Percentiles rank a stretch among this genome's conserved stretches.
These are phyloP conservation scores for Plasmodium coatneyi DNA, from an alignment of 169 alveolate species.

Conservation along the genomic window DNA sequence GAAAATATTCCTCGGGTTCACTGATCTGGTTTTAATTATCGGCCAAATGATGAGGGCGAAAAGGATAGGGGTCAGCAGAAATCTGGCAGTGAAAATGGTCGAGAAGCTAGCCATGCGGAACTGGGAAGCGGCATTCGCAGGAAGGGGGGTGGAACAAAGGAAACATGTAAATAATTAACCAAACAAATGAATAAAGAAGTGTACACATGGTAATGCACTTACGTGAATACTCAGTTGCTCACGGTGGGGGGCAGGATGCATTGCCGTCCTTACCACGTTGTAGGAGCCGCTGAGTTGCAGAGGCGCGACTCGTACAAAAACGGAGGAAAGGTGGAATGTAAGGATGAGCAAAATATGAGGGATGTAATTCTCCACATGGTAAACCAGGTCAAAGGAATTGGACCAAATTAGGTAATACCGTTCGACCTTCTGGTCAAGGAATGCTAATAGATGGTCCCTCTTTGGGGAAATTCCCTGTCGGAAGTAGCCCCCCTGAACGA, in stretches of 20 bases:
- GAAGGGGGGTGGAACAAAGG: background rate
- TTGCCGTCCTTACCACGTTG: background rate
- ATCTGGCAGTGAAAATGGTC: conserved; percentile 20
- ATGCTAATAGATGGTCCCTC: conserved; percentile 19
- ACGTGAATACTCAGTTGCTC: background rate
- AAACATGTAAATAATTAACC: background rate
- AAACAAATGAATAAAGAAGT: background rate
- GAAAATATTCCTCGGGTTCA: conserved; percentile 25
- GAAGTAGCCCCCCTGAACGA: conserved; percentile 39
- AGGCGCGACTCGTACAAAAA: conserved; percentile 40
- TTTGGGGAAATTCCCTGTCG: conserved; percentile 43
- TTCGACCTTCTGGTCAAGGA: conserved; percentile 57
- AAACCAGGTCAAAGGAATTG: conserved; percentile 37
- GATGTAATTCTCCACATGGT: conserved; percentile 60
- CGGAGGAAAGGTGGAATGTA: conserved; percentile 11
- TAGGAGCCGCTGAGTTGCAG: conserved; percentile 35
- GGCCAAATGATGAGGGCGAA: conserved; percentile 25
- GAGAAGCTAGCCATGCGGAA: conserved; percentile 10
- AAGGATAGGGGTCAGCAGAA: conserved; percentile 2
- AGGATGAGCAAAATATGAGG: conserved; percentile 24
- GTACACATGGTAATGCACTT: background rate
- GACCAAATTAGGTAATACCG: conserved; percentile 69
- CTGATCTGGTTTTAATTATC: conserved; percentile 28
- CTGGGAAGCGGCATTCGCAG: conserved; percentile 1
- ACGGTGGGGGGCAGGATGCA: background rate